These are phyloP conservation scores for Kodamaea arcana DNA, from an alignment of 1,139 yeast species.

Conservation along the genomic window DNA sequence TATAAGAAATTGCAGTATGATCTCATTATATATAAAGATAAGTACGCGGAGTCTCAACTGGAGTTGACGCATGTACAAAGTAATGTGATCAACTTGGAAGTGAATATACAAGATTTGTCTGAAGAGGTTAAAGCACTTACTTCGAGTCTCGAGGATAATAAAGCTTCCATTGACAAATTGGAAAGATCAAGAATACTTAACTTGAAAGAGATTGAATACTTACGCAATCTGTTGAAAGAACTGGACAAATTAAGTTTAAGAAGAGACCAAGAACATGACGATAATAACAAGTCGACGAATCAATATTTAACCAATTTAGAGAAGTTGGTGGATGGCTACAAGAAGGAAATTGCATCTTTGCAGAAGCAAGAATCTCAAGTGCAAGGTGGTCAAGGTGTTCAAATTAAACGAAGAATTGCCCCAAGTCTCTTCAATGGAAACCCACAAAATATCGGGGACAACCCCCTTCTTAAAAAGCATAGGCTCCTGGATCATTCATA, in stretches of 20 bases:
- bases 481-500: too few relatives aligned
- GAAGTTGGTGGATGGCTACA: conserved; percentile 53
- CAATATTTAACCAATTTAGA: conserved; percentile 45
- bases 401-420: conserved; percentile 21
- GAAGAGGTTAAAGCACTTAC: conserved; percentile 14
- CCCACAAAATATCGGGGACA: neutral
- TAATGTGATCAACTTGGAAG: neutral
- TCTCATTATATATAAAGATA: conserved; percentile 35
- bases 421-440: neutral
- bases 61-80: conserved; percentile 11
- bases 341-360: conserved; percentile 46
- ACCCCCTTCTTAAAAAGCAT: too few relatives aligned
- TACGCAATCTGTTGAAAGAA: conserved; percentile 44
- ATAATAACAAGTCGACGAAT: conserved; percentile 23
- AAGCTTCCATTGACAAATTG: conserved; percentile 35
- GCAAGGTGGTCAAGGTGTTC: neutral
- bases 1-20: conserved; percentile 36
- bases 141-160: conserved; percentile 24
- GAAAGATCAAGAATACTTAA: conserved; percentile 54
- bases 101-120: neutral
- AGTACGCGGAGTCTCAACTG: conserved; percentile 26
- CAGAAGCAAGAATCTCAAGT: conserved; percentile 22
- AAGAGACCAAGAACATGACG: conserved; percentile 13
- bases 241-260: conserved; percentile 26
- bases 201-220: conserved; percentile 57